Conservation (phyloP, 768 basidiomycete species). For the Leccinum broughii region DNA sequence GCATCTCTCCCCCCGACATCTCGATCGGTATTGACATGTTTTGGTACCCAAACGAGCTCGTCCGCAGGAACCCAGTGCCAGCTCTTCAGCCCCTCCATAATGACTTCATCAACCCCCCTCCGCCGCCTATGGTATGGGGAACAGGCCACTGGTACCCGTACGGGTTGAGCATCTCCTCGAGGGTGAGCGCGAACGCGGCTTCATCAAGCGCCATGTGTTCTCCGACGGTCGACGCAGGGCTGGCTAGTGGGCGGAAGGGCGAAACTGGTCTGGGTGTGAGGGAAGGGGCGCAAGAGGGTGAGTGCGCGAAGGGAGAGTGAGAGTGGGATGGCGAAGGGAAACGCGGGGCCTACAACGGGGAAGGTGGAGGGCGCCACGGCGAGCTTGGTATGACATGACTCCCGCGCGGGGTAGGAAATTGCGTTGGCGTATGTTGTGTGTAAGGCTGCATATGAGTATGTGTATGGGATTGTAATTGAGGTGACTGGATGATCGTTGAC, state of each 20-base stretch:
- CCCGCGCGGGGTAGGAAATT: neutral
- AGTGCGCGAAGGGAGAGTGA: too few species aligned
- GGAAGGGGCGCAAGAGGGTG: neutral
- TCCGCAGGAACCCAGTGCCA: conserved; percentile 14
- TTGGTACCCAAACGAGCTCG: conserved; percentile 1
- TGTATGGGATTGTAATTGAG: neutral
- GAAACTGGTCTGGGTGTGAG: conserved; percentile 9
- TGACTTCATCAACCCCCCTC: conserved; percentile 26
- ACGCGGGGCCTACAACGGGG: neutral
- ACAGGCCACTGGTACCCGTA: conserved; percentile 9
- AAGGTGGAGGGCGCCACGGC: neutral
- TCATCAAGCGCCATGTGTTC: conserved; percentile 33
- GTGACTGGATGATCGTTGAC: conserved; percentile 2
- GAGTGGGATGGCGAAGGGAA: neutral
- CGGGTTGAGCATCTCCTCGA: conserved; percentile 3
- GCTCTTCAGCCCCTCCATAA: conserved; percentile 35
- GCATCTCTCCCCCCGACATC: neutral
- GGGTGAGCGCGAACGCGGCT: neutral
- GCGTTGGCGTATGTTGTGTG: neutral
- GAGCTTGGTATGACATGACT: neutral
- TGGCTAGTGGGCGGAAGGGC: conserved; percentile 20
- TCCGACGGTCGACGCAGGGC: conserved; percentile 29
- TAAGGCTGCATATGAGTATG: too few species aligned
- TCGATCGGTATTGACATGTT: neutral
- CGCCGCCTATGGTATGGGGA: neutral